Conservation (phyloP, 306 rosid genomes). For the Lotus japonicus region DNA sequence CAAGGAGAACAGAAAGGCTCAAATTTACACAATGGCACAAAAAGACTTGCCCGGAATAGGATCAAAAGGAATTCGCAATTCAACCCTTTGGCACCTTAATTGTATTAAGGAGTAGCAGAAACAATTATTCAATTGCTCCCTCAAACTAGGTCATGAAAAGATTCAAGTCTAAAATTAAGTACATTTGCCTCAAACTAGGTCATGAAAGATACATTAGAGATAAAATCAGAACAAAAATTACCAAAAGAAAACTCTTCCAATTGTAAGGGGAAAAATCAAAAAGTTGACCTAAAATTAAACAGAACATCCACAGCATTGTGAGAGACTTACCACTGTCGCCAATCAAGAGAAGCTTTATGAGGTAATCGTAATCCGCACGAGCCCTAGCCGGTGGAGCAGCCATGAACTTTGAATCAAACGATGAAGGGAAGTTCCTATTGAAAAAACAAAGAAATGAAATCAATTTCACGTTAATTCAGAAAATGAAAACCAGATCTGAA, state of each 20-base stretch:
- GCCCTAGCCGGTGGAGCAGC: too few relatives aligned
- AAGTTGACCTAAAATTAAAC: too few relatives aligned
- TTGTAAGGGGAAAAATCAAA: too few relatives aligned
- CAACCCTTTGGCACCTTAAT: too few relatives aligned
- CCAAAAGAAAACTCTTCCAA: too few relatives aligned
- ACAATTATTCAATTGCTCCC: too few relatives aligned
- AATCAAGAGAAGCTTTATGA: too few relatives aligned
- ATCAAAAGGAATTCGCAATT: not conserved
- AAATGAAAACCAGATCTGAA: slow-evolving; percentile 41
- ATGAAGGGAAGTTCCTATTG: too few relatives aligned
- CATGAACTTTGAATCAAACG: not conserved
- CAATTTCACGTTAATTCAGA: not conserved
- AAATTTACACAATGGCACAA: not conserved
- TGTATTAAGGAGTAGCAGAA: too few relatives aligned
- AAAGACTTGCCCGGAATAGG: not conserved
- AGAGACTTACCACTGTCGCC: too few relatives aligned
- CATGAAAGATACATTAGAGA: not conserved
- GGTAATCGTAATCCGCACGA: too few relatives aligned
- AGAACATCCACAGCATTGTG: too few relatives aligned
- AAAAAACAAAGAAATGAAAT: not conserved
- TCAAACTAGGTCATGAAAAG: slow-evolving; percentile 8
- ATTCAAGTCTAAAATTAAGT: not conserved
- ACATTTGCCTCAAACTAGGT: not conserved
- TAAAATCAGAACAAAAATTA: not conserved
- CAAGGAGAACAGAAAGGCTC: not conserved